A percentile compares a stretch with the other conserved stretches of the same genome.
Evolutionary conservation across 1,284 basidiomycete genomes (phyloP).

Genomic region (Marasmius fiardii): DNA sequence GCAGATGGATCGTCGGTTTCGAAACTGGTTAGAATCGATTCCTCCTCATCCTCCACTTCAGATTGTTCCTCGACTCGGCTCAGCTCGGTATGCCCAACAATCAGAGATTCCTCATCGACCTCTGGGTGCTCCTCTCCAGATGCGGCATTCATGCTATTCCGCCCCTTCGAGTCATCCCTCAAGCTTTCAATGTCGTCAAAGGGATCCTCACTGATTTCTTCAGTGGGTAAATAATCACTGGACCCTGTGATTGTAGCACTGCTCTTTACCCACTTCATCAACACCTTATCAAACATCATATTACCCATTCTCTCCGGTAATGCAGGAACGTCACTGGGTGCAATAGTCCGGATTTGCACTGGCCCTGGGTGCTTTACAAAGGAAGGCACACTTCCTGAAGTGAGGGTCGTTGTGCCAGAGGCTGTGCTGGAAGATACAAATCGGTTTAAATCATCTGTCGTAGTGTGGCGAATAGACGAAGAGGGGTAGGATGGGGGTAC

Average conservation of each 20-base stretch:
- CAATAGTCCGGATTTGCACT: constrained; percentile 72
- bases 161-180: constrained; percentile 46
- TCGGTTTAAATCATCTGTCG: constrained; percentile 75
- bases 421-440: constrained; percentile 83
- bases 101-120: constrained; percentile 24
- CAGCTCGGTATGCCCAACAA: constrained; percentile 29
- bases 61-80: constrained; percentile 51
- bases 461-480: constrained; percentile 44
- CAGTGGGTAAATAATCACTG: constrained; percentile 37
- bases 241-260: constrained; percentile 34
- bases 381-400: constrained; percentile 67
- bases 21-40: constrained; percentile 64
- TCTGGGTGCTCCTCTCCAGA: constrained; percentile 27
- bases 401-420: constrained; percentile 66
- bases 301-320: constrained; percentile 77
- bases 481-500: constrained; percentile 43
- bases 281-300: constrained; percentile 81
- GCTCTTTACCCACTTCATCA: constrained; percentile 82
- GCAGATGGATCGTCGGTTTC: constrained; percentile 62
- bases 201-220: constrained; percentile 74
- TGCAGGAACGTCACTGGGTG: constrained; percentile 72
- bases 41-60: constrained; percentile 57
- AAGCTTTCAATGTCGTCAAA: constrained; percentile 87
- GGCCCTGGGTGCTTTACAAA: constrained; percentile 84
- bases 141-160: neutral